A percentile compares a stretch with the other conserved stretches of the same genome.
Evolutionary conservation across 208 protist species (phyloP).

Genomic region (Naegleria gruberi): DNA sequence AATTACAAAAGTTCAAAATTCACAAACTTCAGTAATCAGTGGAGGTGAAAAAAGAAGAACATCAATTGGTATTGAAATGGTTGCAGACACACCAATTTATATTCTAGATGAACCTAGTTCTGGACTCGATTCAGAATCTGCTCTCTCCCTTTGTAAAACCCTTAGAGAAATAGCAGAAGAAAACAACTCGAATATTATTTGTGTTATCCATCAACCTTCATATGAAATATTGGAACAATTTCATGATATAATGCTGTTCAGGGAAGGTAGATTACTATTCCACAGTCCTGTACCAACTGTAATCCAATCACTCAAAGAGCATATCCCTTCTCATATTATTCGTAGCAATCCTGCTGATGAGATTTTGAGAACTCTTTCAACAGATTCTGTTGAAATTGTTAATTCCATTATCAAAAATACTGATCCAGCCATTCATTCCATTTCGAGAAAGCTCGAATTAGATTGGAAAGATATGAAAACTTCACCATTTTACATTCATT

Average conservation of each 20-base stretch:
- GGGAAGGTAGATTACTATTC: neutral
- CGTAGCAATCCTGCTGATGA: neutral
- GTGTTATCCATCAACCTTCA: constrained; percentile 63
- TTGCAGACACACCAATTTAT: neutral
- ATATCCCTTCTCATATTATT: neutral
- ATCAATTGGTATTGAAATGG: constrained; percentile 20
- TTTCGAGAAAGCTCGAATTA: neutral
- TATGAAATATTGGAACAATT: constrained; percentile 49
- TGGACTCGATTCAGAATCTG: constrained; percentile 44
- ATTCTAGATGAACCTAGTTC: constrained; percentile 46
- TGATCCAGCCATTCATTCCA: neutral
- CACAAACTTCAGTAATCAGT: constrained; percentile 40
- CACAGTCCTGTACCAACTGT: neutral
- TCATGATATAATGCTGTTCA: neutral
- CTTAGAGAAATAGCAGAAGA: constrained; percentile 35
- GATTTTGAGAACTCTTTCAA: neutral
- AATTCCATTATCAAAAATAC: neutral
- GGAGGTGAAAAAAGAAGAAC: constrained; percentile 27
- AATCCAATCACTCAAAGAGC: neutral
- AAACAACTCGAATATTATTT: constrained; percentile 43
- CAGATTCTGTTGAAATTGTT: neutral
- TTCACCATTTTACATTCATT: neutral
- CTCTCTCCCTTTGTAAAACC: constrained; percentile 28
- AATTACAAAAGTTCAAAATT: constrained; percentile 54
- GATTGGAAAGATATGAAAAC: neutral